Percentiles rank a stretch among this genome's conserved stretches.
These are phyloP conservation scores for Coemansia sp. DNA, from an alignment of 192 early-diverging fungal genomes.

Conservation along the genomic window DNA sequence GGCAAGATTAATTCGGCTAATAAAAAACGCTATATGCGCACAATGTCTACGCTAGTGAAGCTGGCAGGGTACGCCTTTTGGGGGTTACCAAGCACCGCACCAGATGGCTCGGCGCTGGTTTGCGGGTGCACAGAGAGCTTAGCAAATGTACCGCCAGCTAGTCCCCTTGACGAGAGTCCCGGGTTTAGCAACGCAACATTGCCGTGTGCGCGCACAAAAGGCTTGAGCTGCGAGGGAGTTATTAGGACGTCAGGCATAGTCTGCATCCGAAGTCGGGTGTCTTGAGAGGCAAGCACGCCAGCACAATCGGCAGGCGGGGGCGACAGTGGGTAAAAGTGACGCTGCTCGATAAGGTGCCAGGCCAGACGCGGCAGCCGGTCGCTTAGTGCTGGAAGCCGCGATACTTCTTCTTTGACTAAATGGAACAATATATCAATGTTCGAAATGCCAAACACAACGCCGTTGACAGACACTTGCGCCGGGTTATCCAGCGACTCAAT, in stretches of 20 bases:
- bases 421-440: conserved; percentile 76
- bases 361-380: conserved; percentile 74
- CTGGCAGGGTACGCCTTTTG: conserved; percentile 27
- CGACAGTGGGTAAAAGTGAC: conserved; percentile 82
- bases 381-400: conserved; percentile 41
- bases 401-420: conserved; percentile 66
- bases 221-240: conserved; percentile 68
- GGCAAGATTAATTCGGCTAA: background rate
- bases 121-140: conserved; percentile 67
- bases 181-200: conserved; percentile 84
- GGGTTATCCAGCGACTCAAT: conserved; percentile 70
- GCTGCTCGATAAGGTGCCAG: conserved; percentile 76
- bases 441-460: conserved; percentile 72
- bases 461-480: conserved; percentile 79
- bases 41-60: conserved; percentile 34
- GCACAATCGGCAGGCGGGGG: conserved; percentile 56
- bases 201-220: conserved; percentile 70
- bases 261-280: conserved; percentile 40
- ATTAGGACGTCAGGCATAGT: conserved; percentile 83
- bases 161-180: conserved; percentile 66
- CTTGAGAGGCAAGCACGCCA: conserved; percentile 38
- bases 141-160: conserved; percentile 81
- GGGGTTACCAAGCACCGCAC: conserved; percentile 12
- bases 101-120: background rate
- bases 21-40: conserved; percentile 21